Evolutionary conservation across 2,329 filamentous ascomycete species (phyloP), one percentile per base, ranked within the genome.

Genomic region (Mariannaea elegans): DNA sequence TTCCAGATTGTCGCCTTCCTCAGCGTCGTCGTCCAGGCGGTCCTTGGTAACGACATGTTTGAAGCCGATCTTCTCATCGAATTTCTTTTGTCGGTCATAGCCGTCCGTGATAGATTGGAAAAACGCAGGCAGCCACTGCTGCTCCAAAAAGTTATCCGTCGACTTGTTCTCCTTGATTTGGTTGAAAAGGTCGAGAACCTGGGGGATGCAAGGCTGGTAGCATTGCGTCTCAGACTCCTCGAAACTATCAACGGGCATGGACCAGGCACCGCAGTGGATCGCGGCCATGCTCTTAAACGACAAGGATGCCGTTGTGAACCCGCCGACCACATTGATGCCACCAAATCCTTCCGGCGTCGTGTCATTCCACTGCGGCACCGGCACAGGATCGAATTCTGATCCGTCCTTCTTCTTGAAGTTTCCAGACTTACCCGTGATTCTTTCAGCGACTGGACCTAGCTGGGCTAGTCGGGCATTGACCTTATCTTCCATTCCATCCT

Each of bases 151-250:
- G 51, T 72, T 62, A 1, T 61, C 39, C 0, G 47, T 53, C 7
- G 61, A 47, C 1, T 63, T 34, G 21, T 9, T 2, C 5, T 60
- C 60, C 39, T 72, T 71, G 18, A 76, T 44, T 7, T 63, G 50
- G 62, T 77, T 78, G 39, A 78, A 70, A n/a, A 72, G 69, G 12
- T 77, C 66, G 24, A 78, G 64, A 18, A 77, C 67, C 48, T 78
- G 80, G 1, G 80, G 75, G 42, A 82, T 58, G 23, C 80, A 82
- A 2, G 80, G 80, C 56, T 81, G 77, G 59, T 81, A 81, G 48
- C 79, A 71, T 49, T 80, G 73, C 27, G 78, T 71, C 13, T 74
- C 63, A 50, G 75, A 78, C 57, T 82, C 80, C 42, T 72, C 71
- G 34, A 81, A 81, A 62, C 78, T 78, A 57, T 81, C 78, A 6